phyloP scores from a whole-genome alignment of 129 eudicot species.

The Helianthus tuberosus region DNA sequence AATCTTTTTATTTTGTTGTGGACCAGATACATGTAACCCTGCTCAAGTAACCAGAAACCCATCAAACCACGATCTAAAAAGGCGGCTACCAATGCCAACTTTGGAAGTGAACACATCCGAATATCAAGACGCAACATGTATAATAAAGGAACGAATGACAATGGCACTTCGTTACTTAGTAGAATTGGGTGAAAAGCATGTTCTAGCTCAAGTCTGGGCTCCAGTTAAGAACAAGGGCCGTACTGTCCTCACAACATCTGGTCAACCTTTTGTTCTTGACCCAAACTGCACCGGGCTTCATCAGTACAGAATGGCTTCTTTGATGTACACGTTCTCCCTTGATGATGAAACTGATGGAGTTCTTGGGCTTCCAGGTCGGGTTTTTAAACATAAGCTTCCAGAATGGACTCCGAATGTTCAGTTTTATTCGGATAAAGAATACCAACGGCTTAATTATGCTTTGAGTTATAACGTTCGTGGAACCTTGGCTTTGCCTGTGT shows the following conservation, averaged over 20 bases:
- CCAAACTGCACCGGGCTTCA: constrained; percentile 79
- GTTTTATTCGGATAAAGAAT: constrained; percentile 84
- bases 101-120: constrained; percentile 49
- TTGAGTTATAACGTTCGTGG: constrained; percentile 75
- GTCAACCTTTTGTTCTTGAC: constrained; percentile 94
- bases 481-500: constrained; percentile 86
- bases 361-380: constrained; percentile 83
- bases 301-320: constrained; percentile 84
- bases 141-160: constrained; percentile 92
- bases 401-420: constrained; percentile 99
- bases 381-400: constrained; percentile 78
- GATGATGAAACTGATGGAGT: constrained; percentile 68
- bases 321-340: constrained; percentile 66
- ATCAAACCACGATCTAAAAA: constrained; percentile 41
- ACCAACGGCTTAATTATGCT: constrained; percentile 74
- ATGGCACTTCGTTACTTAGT: constrained; percentile 89
- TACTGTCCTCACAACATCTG: constrained; percentile 77
- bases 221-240: constrained; percentile 64
- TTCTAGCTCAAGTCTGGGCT: constrained; percentile 90
- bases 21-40: constrained; percentile 42
- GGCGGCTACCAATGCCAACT: constrained; percentile 47
- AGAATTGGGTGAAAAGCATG: constrained; percentile 74
- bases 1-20: not conserved
- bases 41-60: constrained; percentile 39
- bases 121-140: constrained; percentile 49